Conservation (phyloP, 768 basidiomycete genomes). For the Calocybe indica region DNA sequence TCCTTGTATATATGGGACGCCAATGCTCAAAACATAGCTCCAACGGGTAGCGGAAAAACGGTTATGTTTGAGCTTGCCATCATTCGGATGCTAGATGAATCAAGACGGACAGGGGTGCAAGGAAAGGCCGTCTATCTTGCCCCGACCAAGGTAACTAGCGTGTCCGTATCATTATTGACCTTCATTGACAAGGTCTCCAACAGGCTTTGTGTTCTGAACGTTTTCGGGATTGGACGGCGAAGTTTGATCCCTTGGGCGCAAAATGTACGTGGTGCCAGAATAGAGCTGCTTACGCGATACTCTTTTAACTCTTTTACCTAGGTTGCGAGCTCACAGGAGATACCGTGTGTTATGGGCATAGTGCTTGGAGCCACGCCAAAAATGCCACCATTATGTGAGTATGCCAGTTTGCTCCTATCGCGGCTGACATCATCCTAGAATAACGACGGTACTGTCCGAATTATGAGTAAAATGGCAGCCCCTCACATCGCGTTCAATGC, state of each 20-base stretch:
- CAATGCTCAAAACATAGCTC: constrained; percentile 47
- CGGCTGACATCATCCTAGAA: constrained; percentile 28
- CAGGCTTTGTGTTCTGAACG: constrained; percentile 89
- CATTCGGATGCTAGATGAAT: constrained; percentile 58
- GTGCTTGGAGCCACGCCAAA: constrained; percentile 69
- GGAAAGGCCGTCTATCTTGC: constrained; percentile 87
- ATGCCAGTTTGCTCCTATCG: background rate
- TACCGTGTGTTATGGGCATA: constrained; percentile 60
- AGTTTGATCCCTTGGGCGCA: constrained; percentile 71
- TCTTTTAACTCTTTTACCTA: constrained; percentile 20
- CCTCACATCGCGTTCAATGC: background rate
- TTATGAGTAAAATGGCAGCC: background rate
- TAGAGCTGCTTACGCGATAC: background rate
- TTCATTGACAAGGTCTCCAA: background rate
- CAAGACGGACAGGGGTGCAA: constrained; percentile 24
- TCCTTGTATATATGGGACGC: no score
- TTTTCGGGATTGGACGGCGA: constrained; percentile 74
- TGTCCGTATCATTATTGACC: background rate
- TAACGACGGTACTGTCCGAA: constrained; percentile 60
- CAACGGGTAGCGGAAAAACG: constrained; percentile 96
- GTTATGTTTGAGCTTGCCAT: constrained; percentile 91
- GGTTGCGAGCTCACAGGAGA: constrained; percentile 93
- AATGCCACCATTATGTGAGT: constrained; percentile 74
- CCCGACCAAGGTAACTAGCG: constrained; percentile 68
- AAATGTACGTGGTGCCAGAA: constrained; percentile 48